These are phyloP conservation scores for Euphorbia tirucalli DNA, from an alignment of 345 rosid species.

Conservation along the genomic window DNA sequence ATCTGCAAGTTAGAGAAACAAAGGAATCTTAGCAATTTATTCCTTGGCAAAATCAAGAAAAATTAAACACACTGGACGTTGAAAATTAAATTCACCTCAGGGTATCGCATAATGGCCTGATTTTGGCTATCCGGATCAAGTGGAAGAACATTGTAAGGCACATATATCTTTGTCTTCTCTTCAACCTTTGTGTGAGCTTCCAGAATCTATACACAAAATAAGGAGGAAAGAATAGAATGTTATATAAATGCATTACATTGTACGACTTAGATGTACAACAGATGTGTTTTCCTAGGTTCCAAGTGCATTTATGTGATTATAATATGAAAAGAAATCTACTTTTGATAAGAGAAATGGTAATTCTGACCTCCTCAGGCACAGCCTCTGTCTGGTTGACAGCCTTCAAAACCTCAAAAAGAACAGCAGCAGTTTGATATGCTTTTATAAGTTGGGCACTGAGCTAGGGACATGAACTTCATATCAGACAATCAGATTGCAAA, in stretches of 20 bases:
- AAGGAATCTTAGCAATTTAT: slow-evolving; percentile 9
- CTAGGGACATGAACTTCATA: slow-evolving; percentile 15
- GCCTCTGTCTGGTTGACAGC: slow-evolving; percentile 96
- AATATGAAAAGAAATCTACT: background rate
- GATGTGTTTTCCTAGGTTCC: background rate
- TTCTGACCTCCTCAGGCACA: slow-evolving; percentile 79
- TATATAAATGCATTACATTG: background rate
- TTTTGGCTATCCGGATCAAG: slow-evolving; percentile 98
- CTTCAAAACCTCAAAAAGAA: slow-evolving; percentile 95
- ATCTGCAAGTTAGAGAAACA: slow-evolving; percentile 46
- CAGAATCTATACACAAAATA: slow-evolving; percentile 50
- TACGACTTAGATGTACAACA: background rate
- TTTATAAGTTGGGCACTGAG: slow-evolving; percentile 93
- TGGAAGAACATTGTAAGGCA: slow-evolving; percentile 92
- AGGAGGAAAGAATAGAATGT: background rate
- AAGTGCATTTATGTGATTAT: background rate
- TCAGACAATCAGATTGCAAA: slow-evolving; percentile 3
- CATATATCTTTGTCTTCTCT: slow-evolving; percentile 85
- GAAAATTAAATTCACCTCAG: slow-evolving; percentile 51
- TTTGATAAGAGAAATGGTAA: background rate
- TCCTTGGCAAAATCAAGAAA: slow-evolving; percentile 6
- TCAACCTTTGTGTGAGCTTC: slow-evolving; percentile 92
- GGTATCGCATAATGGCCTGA: slow-evolving; percentile 95
- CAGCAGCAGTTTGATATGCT: slow-evolving; percentile 99
- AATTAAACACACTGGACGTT: slow-evolving; percentile 9